Evolutionary conservation across 2,329 filamentous ascomycete species (phyloP), one percentile per base, ranked within the genome.

Genomic region (Paramyrothecium sp.): DNA sequence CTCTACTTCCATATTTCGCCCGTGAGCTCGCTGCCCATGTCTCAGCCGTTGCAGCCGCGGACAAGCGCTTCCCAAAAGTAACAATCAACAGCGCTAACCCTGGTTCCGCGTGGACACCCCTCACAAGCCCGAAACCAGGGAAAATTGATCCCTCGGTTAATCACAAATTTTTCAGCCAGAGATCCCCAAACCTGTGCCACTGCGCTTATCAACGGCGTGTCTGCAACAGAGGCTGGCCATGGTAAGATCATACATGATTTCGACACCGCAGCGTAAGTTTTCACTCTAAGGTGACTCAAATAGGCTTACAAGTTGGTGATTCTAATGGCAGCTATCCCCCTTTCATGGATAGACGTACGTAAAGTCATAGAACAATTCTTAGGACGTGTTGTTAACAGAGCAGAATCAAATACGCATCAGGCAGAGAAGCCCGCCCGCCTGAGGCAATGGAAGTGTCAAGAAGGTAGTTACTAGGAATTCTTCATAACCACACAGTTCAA

Each of bases 211-310:
- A 75, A 75, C 56, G 72, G 72, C 21, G 72, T 67, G 50, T 74
- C 72, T 0, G 67, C 64, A 1, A 54, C 64, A 0, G 66, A 56
- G n/a, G 63, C 71, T 2, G 66, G 54, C 0, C 67, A 74, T 53
- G 72, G 72, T 13, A 69, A 73, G 57, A 74, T 75, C 53, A 65
- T 74, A 65, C 72, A 74, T 46, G 72, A 75, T 54, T 74, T 73
- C 57, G 70, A 68, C 21, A 69, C 69, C 30, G 66, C 67, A 2
- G 13, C 63, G 68, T 75, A 65, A 70, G 71, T 71, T 3, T 21
- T 8, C 11, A 12, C 23, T 1, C 26, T n/a, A 26, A 13, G 46
- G 23, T 19, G 30, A 59, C 17, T 2, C 22, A 19, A 20, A 12
- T 5, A 10, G 26, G 26, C 26, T 30, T 30, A 10, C 4, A 30